A percentile compares a stretch with the other conserved stretches of the same genome.
Conservation (phyloP, 768 basidiomycete species). For the Strobilomyces dryophilus region DNA sequence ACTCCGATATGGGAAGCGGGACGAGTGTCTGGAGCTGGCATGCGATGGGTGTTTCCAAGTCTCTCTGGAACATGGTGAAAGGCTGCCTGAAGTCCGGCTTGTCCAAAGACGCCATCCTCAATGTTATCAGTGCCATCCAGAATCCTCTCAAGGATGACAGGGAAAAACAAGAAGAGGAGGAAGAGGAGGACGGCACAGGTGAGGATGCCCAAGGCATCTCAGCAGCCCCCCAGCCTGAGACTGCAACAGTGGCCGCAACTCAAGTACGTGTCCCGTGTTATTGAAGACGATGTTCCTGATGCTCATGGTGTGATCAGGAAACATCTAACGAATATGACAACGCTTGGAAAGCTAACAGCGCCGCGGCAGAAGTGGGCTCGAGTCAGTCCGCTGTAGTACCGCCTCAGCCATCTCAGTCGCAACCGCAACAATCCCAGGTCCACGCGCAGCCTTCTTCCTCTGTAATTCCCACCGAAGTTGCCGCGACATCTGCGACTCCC, state of each 20-base stretch:
- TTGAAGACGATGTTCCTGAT: not conserved
- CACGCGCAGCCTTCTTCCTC: slow-evolving; percentile 20
- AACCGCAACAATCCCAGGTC: slow-evolving; percentile 11
- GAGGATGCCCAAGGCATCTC: slow-evolving; percentile 27
- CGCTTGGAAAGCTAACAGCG: slow-evolving; percentile 61
- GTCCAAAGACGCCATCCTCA: slow-evolving; percentile 56
- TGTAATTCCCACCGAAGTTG: slow-evolving; percentile 19
- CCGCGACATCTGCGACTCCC: slow-evolving; percentile 16
- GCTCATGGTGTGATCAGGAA: slow-evolving; percentile 29
- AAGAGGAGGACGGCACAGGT: slow-evolving; percentile 30
- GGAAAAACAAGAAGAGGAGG: slow-evolving; percentile 32
- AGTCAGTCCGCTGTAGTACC: slow-evolving; percentile 18
- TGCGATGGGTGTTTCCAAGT: slow-evolving; percentile 63
- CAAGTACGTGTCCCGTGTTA: slow-evolving; percentile 20
- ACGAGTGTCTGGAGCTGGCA: slow-evolving; percentile 74
- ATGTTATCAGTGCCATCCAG: slow-evolving; percentile 57
- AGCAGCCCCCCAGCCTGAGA: slow-evolving; percentile 21
- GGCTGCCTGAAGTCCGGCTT: slow-evolving; percentile 56
- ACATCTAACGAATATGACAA: slow-evolving; percentile 52
- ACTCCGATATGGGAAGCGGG: slow-evolving; percentile 54
- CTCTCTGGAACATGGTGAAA: slow-evolving; percentile 71
- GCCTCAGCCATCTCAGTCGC: slow-evolving; percentile 24
- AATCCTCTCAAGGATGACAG: slow-evolving; percentile 34
- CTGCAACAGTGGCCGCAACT: slow-evolving; percentile 18
- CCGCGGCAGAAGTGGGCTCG: slow-evolving; percentile 31